These are phyloP conservation scores for Graphilbum ipis-grandicollis DNA, from an alignment of 2,329 filamentous ascomycete genomes.

Conservation along the genomic window DNA sequence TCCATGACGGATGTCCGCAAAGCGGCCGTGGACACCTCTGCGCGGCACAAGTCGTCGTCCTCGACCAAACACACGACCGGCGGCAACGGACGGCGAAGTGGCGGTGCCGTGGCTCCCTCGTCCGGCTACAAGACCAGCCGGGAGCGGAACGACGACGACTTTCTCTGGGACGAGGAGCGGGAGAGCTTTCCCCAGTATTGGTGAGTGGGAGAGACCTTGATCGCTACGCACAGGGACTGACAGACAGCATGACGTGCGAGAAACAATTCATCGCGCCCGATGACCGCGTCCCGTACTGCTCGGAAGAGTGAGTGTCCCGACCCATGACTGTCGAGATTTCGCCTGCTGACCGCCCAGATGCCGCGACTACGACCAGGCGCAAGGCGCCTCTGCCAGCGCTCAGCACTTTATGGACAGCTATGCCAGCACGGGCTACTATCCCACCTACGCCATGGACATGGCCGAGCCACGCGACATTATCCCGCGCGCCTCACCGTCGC, in stretches of 20 bases:
- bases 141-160: constrained; percentile 26
- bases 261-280: constrained; percentile 45
- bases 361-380: constrained; percentile 32
- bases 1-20: constrained; percentile 39
- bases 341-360: constrained; percentile 21
- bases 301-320: constrained; percentile 33
- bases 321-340: background rate
- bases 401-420: constrained; percentile 7
- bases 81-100: constrained; percentile 14
- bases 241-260: constrained; percentile 43
- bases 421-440: constrained; percentile 16
- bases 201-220: constrained; percentile 23
- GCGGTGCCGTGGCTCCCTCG: constrained; percentile 14
- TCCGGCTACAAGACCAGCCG: constrained; percentile 26
- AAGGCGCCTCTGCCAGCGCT: constrained; percentile 9
- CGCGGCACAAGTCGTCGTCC: constrained; percentile 21
- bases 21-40: constrained; percentile 19
- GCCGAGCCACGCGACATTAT: constrained; percentile 44
- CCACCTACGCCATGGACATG: constrained; percentile 26
- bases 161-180: constrained; percentile 36
- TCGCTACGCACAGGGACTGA: too few species aligned
- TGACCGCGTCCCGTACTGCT: constrained; percentile 43
- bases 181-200: constrained; percentile 50
- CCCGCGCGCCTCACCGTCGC: constrained; percentile 44
- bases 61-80: constrained; percentile 17